Evolutionary conservation across 768 basidiomycete genomes (phyloP), one percentile per base, ranked within the genome.

Genomic region (Leucosporidium scottii): DNA sequence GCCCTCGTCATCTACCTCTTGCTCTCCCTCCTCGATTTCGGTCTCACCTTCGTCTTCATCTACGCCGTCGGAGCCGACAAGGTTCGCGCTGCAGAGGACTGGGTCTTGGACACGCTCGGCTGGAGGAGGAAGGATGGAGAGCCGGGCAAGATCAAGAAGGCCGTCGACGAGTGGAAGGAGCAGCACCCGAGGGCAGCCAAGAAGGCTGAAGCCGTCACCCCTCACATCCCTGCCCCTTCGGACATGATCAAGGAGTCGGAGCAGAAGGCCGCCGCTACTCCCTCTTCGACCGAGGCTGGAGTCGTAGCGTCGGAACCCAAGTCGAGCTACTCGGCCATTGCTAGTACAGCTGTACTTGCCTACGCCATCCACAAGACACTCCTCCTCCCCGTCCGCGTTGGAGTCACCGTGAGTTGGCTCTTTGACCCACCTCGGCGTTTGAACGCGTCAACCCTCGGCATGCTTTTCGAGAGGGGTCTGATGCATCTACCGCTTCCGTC

Each of bases 341-440:
- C 91, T 78, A 92, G 94, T 31, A 93, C 96, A 86, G 79, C 96
- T 31, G 85, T 91, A 0, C 81, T 98, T 74, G 94, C 96, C 5
- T 99, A 93, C 79, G 88, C 89, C 25, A 85, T 99, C 61, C 96
- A 99, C 84, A 99, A 99, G 81, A 94, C 91, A 0, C 75, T 91
- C 1, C 89, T 97, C 76, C 77, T 98, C 27, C 96, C 96, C 13
- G 78, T 99, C 28, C 82, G 96, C 50, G 84, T 96, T 0, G 96
- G 92, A 0, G 79, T 93, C 69, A 97, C 94, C 0, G 91, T 53
- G 51, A 44, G 39, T 44, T 12, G 34, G 6, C 39, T 44, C 39
- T 9, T 17, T 17, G 2, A n/a, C 90, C 2, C 2, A 10, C 39
- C 39, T 44, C 39, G 39, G 39, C 39, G 39, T 44, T 44, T 13